These are phyloP conservation scores for Penicillium malachiteum DNA, from an alignment of 495 filamentous ascomycete genomes.

Conservation along the genomic window DNA sequence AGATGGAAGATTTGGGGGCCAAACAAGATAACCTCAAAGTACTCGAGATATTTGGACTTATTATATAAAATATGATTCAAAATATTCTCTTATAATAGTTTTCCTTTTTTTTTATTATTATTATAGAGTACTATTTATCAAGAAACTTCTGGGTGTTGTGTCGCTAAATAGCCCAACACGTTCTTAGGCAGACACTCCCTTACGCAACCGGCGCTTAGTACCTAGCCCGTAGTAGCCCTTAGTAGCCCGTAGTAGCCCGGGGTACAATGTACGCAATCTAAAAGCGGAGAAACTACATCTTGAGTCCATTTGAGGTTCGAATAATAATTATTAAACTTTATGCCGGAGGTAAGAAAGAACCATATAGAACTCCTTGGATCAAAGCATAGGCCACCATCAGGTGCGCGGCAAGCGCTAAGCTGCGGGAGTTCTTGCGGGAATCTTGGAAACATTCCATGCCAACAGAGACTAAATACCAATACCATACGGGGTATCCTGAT, in stretches of 20 bases:
- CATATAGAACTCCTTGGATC: slow-evolving; percentile 78
- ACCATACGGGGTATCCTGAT: slow-evolving; percentile 87
- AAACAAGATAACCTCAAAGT: background rate
- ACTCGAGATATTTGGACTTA: background rate
- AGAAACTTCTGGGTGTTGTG: background rate
- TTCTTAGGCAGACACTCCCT: slow-evolving; percentile 15
- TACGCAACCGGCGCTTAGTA: slow-evolving; percentile 12
- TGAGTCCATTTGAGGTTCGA: background rate
- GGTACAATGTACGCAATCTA: background rate
- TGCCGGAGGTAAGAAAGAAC: slow-evolving; percentile 95
- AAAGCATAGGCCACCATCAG: slow-evolving; percentile 79
- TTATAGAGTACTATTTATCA: background rate
- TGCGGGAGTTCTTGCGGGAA: slow-evolving; percentile 18
- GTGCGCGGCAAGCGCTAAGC: slow-evolving; percentile 44
- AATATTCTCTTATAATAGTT: background rate
- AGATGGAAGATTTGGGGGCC: background rate
- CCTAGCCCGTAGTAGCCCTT: no score
- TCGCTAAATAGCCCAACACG: slow-evolving; percentile 1
- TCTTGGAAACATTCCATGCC: slow-evolving; percentile 25
- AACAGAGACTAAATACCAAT: slow-evolving; percentile 67
- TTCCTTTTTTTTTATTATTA: background rate
- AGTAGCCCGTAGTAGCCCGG: slow-evolving; percentile 1
- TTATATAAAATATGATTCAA: no score
- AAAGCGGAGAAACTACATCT: background rate
- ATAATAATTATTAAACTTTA: slow-evolving; percentile 25